phyloP scores from a whole-genome alignment of 345 rosid species.

The Arabis alpina region DNA sequence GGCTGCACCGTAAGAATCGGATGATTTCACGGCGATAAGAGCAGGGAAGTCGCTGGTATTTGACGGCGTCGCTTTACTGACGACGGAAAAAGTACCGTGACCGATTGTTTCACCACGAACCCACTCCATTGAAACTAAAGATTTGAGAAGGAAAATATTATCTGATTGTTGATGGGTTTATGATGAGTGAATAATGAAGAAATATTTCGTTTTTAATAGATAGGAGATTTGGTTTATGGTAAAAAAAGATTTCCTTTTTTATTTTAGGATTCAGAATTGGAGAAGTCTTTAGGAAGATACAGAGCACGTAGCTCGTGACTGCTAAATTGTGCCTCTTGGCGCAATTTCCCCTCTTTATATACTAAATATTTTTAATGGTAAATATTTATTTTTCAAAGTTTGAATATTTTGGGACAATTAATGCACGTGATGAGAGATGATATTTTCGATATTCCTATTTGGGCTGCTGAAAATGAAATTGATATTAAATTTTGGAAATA shows the following conservation, averaged over 20 bases:
- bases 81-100: constrained; percentile 64
- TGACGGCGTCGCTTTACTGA: constrained; percentile 50
- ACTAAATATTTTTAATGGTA: background rate
- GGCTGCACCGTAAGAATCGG: constrained; percentile 37
- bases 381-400: constrained; percentile 6
- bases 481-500: background rate
- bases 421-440: constrained; percentile 37
- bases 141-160: background rate
- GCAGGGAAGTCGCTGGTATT: constrained; percentile 40
- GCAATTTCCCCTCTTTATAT: constrained; percentile 25
- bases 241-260: background rate
- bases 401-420: background rate
- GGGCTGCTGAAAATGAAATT: constrained; percentile 19
- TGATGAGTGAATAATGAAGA: background rate
- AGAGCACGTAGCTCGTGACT: constrained; percentile 41
- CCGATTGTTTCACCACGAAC: constrained; percentile 67
- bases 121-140: constrained; percentile 58
- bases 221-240: background rate
- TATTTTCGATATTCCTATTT: constrained; percentile 26
- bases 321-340: constrained; percentile 31
- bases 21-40: constrained; percentile 69
- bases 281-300: constrained; percentile 26
- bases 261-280: background rate
- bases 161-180: background rate
- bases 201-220: constrained; percentile 29